A percentile compares a stretch with the other conserved stretches of the same genome.
These are phyloP conservation scores for Hypoxylon fuscum DNA, from an alignment of 495 filamentous ascomycete species.

Conservation along the genomic window DNA sequence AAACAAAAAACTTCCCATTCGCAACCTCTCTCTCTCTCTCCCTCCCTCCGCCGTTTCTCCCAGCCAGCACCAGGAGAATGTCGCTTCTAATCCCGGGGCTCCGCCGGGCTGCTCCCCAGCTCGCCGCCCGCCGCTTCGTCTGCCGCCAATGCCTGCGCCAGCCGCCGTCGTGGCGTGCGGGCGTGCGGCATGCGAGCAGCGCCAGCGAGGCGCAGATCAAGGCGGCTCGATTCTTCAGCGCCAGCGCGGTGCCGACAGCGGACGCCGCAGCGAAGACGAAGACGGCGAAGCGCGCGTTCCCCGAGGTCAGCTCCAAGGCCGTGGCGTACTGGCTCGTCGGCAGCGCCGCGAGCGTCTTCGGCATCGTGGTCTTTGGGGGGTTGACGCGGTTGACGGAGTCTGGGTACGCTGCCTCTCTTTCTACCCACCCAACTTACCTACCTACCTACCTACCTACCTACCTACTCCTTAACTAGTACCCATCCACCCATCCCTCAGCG, in stretches of 20 bases:
- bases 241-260: conserved; percentile 47
- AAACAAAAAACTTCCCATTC: conserved; percentile 41
- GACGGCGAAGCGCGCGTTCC: conserved; percentile 59
- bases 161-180: conserved; percentile 45
- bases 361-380: conserved; percentile 94
- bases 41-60: neutral
- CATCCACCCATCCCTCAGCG: neutral
- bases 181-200: conserved; percentile 30
- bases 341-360: conserved; percentile 91
- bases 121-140: conserved; percentile 65
- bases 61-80: conserved; percentile 48
- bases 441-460: too few relatives aligned
- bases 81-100: conserved; percentile 59
- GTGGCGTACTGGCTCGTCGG: conserved; percentile 94
- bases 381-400: conserved; percentile 95
- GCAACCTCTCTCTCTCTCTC: conserved; percentile 1
- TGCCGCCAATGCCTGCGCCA: conserved; percentile 70
- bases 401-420: conserved; percentile 63
- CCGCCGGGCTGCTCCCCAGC: conserved; percentile 60
- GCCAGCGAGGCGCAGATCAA: conserved; percentile 27
- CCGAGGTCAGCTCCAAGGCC: conserved; percentile 71
- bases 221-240: conserved; percentile 49
- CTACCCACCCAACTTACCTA: neutral
- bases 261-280: neutral
- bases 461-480: neutral